These are phyloP conservation scores for Pestalotiopsis sp. DNA, from an alignment of 2,329 filamentous ascomycete genomes.

Conservation along the genomic window DNA sequence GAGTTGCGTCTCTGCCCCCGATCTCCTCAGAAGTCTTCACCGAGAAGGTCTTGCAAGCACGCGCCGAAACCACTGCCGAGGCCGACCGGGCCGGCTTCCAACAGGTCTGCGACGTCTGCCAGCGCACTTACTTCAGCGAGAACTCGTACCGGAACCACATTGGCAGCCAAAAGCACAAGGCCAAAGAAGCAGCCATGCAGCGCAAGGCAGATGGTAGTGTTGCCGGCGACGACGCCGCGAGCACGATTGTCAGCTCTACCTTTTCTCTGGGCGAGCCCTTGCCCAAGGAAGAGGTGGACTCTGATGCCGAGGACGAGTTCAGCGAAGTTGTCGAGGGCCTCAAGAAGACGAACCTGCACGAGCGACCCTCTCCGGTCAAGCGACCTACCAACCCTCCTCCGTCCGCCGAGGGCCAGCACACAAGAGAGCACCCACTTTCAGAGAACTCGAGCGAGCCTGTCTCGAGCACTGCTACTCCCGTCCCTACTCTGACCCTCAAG, in stretches of 20 bases:
- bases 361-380: constrained; percentile 52
- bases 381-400: constrained; percentile 55
- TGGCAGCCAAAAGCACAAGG: constrained; percentile 85
- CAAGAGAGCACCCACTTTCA: constrained; percentile 48
- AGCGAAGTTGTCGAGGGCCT: constrained; percentile 77
- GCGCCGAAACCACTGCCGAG: constrained; percentile 80
- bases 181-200: constrained; percentile 58
- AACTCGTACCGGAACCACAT: constrained; percentile 95
- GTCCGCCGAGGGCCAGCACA: constrained; percentile 40
- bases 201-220: constrained; percentile 37
- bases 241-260: constrained; percentile 85
- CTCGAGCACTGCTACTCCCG: constrained; percentile 45
- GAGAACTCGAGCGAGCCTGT: constrained; percentile 40
- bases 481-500: constrained; percentile 46
- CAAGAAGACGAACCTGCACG: constrained; percentile 59
- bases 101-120: constrained; percentile 78
- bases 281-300: constrained; percentile 55
- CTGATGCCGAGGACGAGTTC: constrained; percentile 74
- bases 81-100: constrained; percentile 89
- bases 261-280: constrained; percentile 88
- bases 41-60: constrained; percentile 91
- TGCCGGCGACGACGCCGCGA: constrained; percentile 72
- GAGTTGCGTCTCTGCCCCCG: constrained; percentile 86
- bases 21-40: constrained; percentile 92
- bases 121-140: constrained; percentile 94